Conservation (phyloP, 1,284 basidiomycete genomes). For the Malassezia restricta region DNA sequence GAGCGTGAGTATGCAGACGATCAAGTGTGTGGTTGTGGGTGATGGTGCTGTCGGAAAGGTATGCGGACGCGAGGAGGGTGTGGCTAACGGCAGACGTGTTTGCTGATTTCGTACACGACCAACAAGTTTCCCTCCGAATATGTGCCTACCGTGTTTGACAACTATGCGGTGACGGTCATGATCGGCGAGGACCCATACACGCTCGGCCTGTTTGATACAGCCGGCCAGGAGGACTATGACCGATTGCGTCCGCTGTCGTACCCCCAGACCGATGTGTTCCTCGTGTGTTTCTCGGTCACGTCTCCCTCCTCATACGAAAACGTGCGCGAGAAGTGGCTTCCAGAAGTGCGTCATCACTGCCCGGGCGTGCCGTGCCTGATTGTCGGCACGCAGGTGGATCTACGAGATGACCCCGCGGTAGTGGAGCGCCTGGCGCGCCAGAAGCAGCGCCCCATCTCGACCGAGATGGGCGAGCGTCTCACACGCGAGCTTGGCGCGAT, state of each 20-base stretch:
- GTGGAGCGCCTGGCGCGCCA: slow-evolving; percentile 88
- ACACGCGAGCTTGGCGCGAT: slow-evolving; percentile 91
- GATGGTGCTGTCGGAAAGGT: slow-evolving; percentile 99
- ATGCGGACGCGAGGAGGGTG: slow-evolving; percentile 37
- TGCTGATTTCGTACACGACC: slow-evolving; percentile 98
- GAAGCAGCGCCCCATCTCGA: slow-evolving; percentile 83
- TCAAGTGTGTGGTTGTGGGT: slow-evolving; percentile 85
- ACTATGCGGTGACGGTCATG: slow-evolving; percentile 99
- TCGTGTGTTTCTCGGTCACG: slow-evolving; percentile 98
- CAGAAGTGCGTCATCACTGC: slow-evolving; percentile 98
- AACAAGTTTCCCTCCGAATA: slow-evolving; percentile 71
- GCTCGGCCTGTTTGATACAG: slow-evolving; percentile 94
- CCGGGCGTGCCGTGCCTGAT: slow-evolving; percentile 99
- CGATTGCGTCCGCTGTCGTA: slow-evolving; percentile 95
- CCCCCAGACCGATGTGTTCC: slow-evolving; percentile 98
- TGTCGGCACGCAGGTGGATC: slow-evolving; percentile 94
- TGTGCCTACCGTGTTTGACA: slow-evolving; percentile 87
- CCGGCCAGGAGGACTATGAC: slow-evolving; percentile 99
- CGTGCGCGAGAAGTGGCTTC: slow-evolving; percentile 99
- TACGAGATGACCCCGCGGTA: slow-evolving; percentile 83
- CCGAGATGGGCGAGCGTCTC: slow-evolving; percentile 80
- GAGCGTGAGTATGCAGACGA: slow-evolving; percentile 39
- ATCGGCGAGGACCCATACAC: slow-evolving; percentile 99
- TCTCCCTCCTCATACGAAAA: slow-evolving; percentile 98
- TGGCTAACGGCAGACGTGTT: slow-evolving; percentile 63